Conservation (phyloP, 2,329 filamentous ascomycete genomes). For the Fusarium citri region DNA sequence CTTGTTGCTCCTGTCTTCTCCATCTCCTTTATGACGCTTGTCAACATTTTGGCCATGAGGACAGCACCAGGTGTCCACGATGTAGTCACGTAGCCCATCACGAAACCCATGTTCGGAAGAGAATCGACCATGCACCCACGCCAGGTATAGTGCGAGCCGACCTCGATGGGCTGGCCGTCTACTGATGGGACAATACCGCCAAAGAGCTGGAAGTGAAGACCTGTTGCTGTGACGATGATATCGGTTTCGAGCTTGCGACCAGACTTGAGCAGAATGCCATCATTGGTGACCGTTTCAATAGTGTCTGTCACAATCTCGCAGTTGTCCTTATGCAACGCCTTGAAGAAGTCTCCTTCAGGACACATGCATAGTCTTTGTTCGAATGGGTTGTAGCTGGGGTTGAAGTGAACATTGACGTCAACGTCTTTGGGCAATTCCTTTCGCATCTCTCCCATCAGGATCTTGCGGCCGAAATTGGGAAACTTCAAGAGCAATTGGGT, state of each 20-base stretch:
- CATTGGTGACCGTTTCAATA: conserved; percentile 62
- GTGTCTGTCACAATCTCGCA: conserved; percentile 62
- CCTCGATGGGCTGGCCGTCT: conserved; percentile 63
- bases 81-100: conserved; percentile 74
- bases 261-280: conserved; percentile 60
- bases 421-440: conserved; percentile 65
- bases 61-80: conserved; percentile 77
- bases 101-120: conserved; percentile 70
- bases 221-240: conserved; percentile 77
- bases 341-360: conserved; percentile 68
- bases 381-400: conserved; percentile 73
- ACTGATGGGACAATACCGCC: conserved; percentile 65
- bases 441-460: conserved; percentile 58
- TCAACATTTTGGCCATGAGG: conserved; percentile 58
- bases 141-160: conserved; percentile 68
- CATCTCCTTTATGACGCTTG: conserved; percentile 66
- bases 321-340: conserved; percentile 59
- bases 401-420: conserved; percentile 71
- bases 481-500: conserved; percentile 46
- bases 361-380: conserved; percentile 81
- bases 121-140: conserved; percentile 74
- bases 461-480: conserved; percentile 40
- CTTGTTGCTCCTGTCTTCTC: conserved; percentile 57
- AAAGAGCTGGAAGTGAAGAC: conserved; percentile 69
- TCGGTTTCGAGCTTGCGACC: conserved; percentile 68